Conservation (phyloP, 2,329 filamentous ascomycete species). For the Fusarium xylarioides region DNA sequence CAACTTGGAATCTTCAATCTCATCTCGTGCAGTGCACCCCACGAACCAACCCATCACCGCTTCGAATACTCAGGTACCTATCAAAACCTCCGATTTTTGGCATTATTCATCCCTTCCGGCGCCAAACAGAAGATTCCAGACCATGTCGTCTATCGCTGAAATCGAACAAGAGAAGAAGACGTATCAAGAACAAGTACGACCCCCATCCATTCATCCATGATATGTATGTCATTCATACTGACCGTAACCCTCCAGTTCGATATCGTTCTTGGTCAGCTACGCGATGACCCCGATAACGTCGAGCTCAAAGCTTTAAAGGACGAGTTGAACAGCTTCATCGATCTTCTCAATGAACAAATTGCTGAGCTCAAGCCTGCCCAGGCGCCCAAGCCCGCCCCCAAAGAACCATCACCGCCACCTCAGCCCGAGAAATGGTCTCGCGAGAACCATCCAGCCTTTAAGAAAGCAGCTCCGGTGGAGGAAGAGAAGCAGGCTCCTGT, state of each 20-base stretch:
- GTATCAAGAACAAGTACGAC: conserved; percentile 65
- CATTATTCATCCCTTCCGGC: not conserved
- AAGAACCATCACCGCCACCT: conserved; percentile 59
- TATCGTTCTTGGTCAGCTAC: conserved; percentile 77
- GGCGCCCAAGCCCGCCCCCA: conserved; percentile 56
- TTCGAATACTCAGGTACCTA: not conserved
- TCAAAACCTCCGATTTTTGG: not conserved
- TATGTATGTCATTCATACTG: conserved; percentile 14
- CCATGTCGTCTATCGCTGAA: conserved; percentile 49
- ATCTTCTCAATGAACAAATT: conserved; percentile 80
- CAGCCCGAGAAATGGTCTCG: conserved; percentile 78
- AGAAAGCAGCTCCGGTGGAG: conserved; percentile 59
- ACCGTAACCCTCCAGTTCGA: conserved; percentile 68
- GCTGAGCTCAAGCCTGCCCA: conserved; percentile 74
- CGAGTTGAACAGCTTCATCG: conserved; percentile 85
- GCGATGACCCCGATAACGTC: conserved; percentile 80
- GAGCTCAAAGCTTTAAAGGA: conserved; percentile 80
- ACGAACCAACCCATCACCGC: conserved; percentile 4
- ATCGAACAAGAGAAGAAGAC: conserved; percentile 63
- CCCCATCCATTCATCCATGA: not conserved
- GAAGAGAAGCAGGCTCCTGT: conserved; percentile 61
- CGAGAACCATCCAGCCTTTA: conserved; percentile 82
- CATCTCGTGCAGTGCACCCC: not conserved
- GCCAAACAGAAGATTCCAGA: not conserved
- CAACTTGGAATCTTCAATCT: conserved; percentile 14